Conservation (phyloP, 768 basidiomycete genomes). For the Auriscalpium vulgare region DNA sequence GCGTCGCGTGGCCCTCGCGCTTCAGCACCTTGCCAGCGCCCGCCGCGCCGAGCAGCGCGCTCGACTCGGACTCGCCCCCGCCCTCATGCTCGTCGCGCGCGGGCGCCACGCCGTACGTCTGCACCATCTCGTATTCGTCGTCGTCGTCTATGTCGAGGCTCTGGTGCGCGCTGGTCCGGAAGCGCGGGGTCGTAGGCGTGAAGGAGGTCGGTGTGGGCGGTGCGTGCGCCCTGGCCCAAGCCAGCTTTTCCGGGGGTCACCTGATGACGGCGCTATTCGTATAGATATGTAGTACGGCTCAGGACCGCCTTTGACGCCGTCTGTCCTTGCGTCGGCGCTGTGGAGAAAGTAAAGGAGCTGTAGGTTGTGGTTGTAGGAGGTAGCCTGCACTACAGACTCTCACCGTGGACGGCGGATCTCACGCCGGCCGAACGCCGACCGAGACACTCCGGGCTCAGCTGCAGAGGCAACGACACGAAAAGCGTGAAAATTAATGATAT, state of each 20-base stretch:
- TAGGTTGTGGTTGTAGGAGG: no score
- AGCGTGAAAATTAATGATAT: no score
- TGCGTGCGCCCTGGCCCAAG: neutral
- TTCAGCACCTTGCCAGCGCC: constrained; percentile 21
- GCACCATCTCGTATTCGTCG: constrained; percentile 52
- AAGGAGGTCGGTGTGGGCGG: neutral
- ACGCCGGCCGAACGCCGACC: no score
- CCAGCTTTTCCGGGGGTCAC: neutral
- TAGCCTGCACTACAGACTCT: no score
- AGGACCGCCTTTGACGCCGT: neutral
- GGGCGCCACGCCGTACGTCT: constrained; percentile 54
- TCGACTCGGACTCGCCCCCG: constrained; percentile 37
- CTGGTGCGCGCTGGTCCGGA: neutral
- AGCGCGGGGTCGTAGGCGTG: neutral
- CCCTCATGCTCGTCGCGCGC: constrained; percentile 20
- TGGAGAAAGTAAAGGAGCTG: no score
- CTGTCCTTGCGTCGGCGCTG: neutral
- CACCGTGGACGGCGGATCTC: no score
- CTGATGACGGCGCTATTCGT: neutral
- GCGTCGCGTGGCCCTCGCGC: constrained; percentile 59
- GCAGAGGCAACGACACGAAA: no score
- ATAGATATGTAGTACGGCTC: no score
- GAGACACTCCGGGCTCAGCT: no score
- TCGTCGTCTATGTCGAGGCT: constrained; percentile 4
- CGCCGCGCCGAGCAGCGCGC: constrained; percentile 49